Base-by-base conservation (phyloP, 1,284 basidiomycete genomes). In the Puccinia polysora region DNA sequence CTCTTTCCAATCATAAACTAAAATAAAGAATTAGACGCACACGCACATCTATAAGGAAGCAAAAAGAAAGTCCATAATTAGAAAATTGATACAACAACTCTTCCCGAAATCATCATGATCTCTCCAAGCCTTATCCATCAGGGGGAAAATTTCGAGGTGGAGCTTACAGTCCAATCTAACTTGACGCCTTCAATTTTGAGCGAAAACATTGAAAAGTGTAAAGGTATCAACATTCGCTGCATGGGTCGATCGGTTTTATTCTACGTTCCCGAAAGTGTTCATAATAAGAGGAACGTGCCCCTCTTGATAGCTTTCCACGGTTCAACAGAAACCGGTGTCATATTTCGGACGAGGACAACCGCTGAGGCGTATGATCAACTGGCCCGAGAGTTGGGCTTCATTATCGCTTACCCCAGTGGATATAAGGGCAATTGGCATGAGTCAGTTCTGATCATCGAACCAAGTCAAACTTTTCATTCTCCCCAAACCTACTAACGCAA, bases 401-500 rank as follows among this genome's bases (percentile, higher is more conserved):
- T 68, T 56, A 43, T 68, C 3, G 65, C 65, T 32, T 68, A 68
- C 59, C 65, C 65, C 5, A 58, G 32, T 47, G 65, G 65, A 5
- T 68, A 68, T 59, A 59, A 68, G 28, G 65, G 65, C 10, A 68
- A 68, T 47, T 68, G 65, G 65, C 58, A 68, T 59, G 65, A 68
- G 65, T 68, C 4, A 45, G 65, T 59, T 1, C 2, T 36, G 18
- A n/a, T 64, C n/a, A 34, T 52, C 36, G 58, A 8, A n/a, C 18
- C 6, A 8, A 60, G 20, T 30, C 12, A 34, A 5, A 49, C 7
- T 6, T 49, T 25, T 32, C 10, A 3, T 56, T 40, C 7, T n/a
- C 40, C n/a, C 53, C 32, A 40, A 40, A 15, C 20, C 28, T 60
- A n/a, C 10, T 45, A n/a, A n/a, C n/a, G n/a, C n/a, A n/a, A 45